phyloP scores from a whole-genome alignment of 2,329 filamentous ascomycete species.

The Fusarium torreyae region DNA sequence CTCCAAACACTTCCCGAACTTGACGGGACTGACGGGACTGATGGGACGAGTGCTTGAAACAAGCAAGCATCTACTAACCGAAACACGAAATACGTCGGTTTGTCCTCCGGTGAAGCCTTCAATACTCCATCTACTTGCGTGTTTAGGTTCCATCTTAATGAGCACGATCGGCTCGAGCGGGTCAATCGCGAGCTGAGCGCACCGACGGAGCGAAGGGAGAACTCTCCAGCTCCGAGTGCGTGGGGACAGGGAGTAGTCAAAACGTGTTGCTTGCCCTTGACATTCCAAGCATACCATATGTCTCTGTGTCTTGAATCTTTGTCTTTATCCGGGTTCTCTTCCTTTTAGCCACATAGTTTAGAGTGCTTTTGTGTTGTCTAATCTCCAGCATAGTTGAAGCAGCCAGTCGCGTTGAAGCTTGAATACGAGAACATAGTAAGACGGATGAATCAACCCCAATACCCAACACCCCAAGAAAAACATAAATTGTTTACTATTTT shows the following conservation, averaged over 20 bases:
- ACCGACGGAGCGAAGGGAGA: conserved; percentile 15
- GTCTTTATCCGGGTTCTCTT: neutral
- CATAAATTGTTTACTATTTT: neutral
- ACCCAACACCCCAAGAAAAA: neutral
- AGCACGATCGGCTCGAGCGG: neutral
- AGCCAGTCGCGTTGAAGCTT: conserved; percentile 7
- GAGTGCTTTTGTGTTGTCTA: neutral
- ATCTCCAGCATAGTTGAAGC: neutral
- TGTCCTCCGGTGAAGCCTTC: neutral
- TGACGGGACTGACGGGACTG: conserved; percentile 9
- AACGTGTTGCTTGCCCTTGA: no score
- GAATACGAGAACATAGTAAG: conserved; percentile 14
- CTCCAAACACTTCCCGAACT: neutral
- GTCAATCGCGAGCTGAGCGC: neutral
- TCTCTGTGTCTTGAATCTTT: neutral
- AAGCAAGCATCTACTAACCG: neutral
- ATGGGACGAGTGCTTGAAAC: neutral
- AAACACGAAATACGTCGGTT: conserved; percentile 17
- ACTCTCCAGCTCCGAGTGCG: neutral
- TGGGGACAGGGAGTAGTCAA: no score
- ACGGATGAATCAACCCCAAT: conserved; percentile 4
- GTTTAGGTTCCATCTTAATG: neutral
- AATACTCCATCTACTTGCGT: neutral
- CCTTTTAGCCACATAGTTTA: neutral
- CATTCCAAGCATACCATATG: neutral